A percentile compares a stretch with the other conserved stretches of the same genome.
Conservation (phyloP, 371 early-diverging fungal species). For the Apophysomyces variabilis region DNA sequence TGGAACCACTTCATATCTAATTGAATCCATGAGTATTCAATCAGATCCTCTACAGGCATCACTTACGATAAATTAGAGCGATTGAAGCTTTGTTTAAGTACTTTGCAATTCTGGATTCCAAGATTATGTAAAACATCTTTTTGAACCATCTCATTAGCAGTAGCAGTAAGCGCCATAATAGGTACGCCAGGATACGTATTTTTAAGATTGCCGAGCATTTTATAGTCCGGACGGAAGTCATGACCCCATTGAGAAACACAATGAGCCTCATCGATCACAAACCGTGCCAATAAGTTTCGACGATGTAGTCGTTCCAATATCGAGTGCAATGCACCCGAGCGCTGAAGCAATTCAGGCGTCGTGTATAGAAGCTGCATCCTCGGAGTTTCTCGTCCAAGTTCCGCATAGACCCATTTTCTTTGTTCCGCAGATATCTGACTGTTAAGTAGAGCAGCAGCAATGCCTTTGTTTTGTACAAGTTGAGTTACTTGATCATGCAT, state of each 20-base stretch:
- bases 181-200: slow-evolving; percentile 80
- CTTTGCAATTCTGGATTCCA: slow-evolving; percentile 68
- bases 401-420: slow-evolving; percentile 63
- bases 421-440: slow-evolving; percentile 61
- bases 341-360: slow-evolving; percentile 94
- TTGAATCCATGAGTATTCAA: not conserved
- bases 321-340: slow-evolving; percentile 68
- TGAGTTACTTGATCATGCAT: slow-evolving; percentile 98
- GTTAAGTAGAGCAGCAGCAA: slow-evolving; percentile 79
- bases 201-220: slow-evolving; percentile 71
- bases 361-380: slow-evolving; percentile 83
- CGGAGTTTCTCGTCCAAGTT: slow-evolving; percentile 42
- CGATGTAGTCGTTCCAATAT: slow-evolving; percentile 63
- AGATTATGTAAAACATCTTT: slow-evolving; percentile 74
- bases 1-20: slow-evolving; percentile 79
- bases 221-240: slow-evolving; percentile 92
- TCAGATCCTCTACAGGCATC: not conserved
- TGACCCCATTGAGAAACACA: slow-evolving; percentile 98
- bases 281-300: slow-evolving; percentile 73
- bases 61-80: slow-evolving; percentile 73
- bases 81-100: slow-evolving; percentile 90
- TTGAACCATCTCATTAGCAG: slow-evolving; percentile 94
- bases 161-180: slow-evolving; percentile 98
- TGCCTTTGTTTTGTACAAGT: slow-evolving; percentile 73
- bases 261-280: slow-evolving; percentile 99